These are phyloP conservation scores for Metahyphopichia silvanorum DNA, from an alignment of 805 yeast genomes.

Conservation along the genomic window DNA sequence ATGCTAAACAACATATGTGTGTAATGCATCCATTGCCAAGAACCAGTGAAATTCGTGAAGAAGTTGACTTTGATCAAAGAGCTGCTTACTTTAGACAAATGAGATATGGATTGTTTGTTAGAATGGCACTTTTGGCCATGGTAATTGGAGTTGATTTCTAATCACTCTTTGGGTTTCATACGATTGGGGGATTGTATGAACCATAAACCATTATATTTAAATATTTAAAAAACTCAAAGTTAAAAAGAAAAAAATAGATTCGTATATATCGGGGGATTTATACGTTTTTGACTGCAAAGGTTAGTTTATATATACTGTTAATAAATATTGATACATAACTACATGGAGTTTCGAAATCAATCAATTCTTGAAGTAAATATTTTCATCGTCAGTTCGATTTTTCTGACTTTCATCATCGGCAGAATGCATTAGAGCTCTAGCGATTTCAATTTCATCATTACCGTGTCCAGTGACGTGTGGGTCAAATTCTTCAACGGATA, in stretches of 20 bases:
- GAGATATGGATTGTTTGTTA: slow-evolving; percentile 96
- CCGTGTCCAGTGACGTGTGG: slow-evolving; percentile 35
- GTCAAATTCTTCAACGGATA: slow-evolving; percentile 56
- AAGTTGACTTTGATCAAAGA: slow-evolving; percentile 98
- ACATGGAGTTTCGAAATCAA: slow-evolving; percentile 3
- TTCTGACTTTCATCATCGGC: slow-evolving; percentile 31
- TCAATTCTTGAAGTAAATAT: slow-evolving; percentile 15
- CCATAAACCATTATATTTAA: neutral
- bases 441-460: slow-evolving; percentile 61
- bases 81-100: slow-evolving; percentile 99
- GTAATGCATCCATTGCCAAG: slow-evolving; percentile 99
- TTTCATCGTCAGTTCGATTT: slow-evolving; percentile 11
- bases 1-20: slow-evolving; percentile 98
- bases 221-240: neutral
- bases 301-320: neutral
- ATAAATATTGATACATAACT: slow-evolving; percentile 1
- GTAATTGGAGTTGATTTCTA: slow-evolving; percentile 91
- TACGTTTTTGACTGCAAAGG: neutral
- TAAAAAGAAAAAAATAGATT: neutral
- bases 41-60: slow-evolving; percentile 93
- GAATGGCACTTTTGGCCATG: slow-evolving; percentile 98
- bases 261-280: slow-evolving; percentile 2
- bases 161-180: slow-evolving; percentile 1
- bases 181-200: slow-evolving; percentile 16
- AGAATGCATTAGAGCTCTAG: slow-evolving; percentile 63